phyloP scores from a whole-genome alignment of 495 filamentous ascomycete genomes.

The Talaromyces adpressus region DNA sequence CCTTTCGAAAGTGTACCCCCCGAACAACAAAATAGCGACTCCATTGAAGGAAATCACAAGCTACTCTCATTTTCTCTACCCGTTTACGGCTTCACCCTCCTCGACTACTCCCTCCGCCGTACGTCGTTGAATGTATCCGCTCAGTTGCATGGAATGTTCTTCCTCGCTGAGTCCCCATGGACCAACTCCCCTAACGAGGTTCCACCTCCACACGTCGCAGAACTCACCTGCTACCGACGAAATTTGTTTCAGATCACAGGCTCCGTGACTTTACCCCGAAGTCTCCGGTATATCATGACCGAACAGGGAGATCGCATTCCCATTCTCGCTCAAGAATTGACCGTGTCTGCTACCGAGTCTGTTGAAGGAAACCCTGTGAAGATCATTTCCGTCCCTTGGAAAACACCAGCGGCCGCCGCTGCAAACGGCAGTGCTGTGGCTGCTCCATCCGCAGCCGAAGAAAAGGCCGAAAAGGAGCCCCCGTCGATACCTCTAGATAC shows the following conservation, averaged over 20 bases:
- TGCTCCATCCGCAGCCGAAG: constrained; percentile 34
- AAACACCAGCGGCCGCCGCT: constrained; percentile 64
- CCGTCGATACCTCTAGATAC: constrained; percentile 64
- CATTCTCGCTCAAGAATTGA: constrained; percentile 66
- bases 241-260: constrained; percentile 89
- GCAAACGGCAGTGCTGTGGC: constrained; percentile 47
- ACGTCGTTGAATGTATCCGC: constrained; percentile 61
- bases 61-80: constrained; percentile 72
- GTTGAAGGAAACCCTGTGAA: constrained; percentile 84
- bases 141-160: constrained; percentile 93
- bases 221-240: constrained; percentile 86
- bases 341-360: constrained; percentile 81
- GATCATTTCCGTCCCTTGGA: constrained; percentile 91
- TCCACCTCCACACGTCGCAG: constrained; percentile 51
- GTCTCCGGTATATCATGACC: constrained; percentile 64
- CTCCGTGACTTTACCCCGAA: constrained; percentile 67
- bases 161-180: constrained; percentile 74
- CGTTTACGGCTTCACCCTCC: constrained; percentile 57
- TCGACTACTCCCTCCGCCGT: constrained; percentile 60
- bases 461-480: constrained; percentile 60
- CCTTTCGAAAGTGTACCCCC: constrained; percentile 45
- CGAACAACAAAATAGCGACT: constrained; percentile 28
- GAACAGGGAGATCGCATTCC: constrained; percentile 72
- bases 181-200: constrained; percentile 14
- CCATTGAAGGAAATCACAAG: constrained; percentile 68